These are phyloP conservation scores for Yamadazyma dushanensis DNA, from an alignment of 1,139 yeast genomes.

Conservation along the genomic window DNA sequence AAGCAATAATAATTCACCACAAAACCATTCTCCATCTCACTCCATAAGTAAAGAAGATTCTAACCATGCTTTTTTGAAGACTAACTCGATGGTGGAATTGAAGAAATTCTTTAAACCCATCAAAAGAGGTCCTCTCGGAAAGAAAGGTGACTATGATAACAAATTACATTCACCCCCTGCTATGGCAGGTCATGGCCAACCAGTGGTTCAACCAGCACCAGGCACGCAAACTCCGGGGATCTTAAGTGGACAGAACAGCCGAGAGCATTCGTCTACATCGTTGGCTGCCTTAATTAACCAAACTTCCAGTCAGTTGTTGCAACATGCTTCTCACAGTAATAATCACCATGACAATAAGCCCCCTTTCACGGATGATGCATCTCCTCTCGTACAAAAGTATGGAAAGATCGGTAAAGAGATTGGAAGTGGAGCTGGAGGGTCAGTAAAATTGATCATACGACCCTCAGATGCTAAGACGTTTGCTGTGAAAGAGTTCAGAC, in stretches of 20 bases:
- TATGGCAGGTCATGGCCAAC: constrained; percentile 13
- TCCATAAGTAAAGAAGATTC: constrained; percentile 27
- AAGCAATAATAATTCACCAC: constrained; percentile 16
- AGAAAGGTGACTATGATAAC: constrained; percentile 24
- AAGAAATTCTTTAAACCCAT: constrained; percentile 44
- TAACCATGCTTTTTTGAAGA: constrained; percentile 31
- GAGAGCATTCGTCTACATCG: constrained; percentile 39
- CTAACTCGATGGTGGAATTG: constrained; percentile 43
- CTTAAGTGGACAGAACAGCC: constrained; percentile 17
- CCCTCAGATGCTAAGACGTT: constrained; percentile 81
- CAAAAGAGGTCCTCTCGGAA: constrained; percentile 27
- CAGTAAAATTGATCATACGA: constrained; percentile 82
- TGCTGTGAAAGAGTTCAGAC: constrained; percentile 95
- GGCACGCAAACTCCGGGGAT: neutral
- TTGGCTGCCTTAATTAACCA: constrained; percentile 47
- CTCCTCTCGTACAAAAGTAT: constrained; percentile 77
- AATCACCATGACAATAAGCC: constrained; percentile 27
- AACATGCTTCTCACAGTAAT: constrained; percentile 31
- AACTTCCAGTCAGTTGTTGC: constrained; percentile 44
- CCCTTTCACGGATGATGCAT: constrained; percentile 53
- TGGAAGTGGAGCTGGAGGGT: constrained; percentile 99
- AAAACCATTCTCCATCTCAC: constrained; percentile 11
- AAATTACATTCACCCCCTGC: constrained; percentile 36
- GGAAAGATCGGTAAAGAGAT: constrained; percentile 86
- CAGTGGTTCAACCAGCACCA: too few species aligned